Evolutionary conservation across 106 monocot species (phyloP), one percentile per base, ranked within the genome.

Genomic region (Platanthera zijinensis): DNA sequence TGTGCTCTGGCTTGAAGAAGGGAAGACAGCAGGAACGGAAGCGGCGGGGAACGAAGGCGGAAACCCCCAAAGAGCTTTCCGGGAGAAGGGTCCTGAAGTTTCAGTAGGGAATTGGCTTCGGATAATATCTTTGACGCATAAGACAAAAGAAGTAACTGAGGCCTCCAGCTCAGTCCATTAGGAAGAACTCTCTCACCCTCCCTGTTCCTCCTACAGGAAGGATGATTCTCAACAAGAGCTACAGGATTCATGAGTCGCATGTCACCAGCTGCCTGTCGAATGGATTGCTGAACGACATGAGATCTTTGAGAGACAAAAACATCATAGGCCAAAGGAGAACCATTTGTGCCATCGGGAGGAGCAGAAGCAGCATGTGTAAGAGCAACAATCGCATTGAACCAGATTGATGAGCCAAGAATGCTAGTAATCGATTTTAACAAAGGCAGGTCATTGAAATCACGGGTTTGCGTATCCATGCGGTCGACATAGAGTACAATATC

Each of bases 401-500:
- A 96, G 51, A 91, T 91, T 15, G 96, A 89, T 11, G 93, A 83
- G 46, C 93, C 96, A 22, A 93, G 77, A 28, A 79, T 73, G 72
- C 68, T 79, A 18, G 90, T 86, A 63, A 97, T 94, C 0, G 89
- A 84, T 50, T 73, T 85, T 51, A 97, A 66, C 22, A 97, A 74
- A 76, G 96, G 93, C 79, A 93, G 71, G 80, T 97, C 96, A 77
- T 93, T 91, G 51, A 91, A 80, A 86, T 97, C 96, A 39, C 86
- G 82, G 52, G 91, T 94, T 63, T 91, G 93, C n/a, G 83, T 89
- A 80, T 97, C 96, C 75, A 97, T 84, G 17, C 96, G 80, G 59
- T 97, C 96, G 50, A 94, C 89, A 86, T 97, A 97, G 14, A 97
- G 84, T 51, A 97, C 91, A 77, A 97, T 97, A 77, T 97, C 96